phyloP scores from a whole-genome alignment of 2,329 filamentous ascomycete species.

The Claviceps africana region DNA sequence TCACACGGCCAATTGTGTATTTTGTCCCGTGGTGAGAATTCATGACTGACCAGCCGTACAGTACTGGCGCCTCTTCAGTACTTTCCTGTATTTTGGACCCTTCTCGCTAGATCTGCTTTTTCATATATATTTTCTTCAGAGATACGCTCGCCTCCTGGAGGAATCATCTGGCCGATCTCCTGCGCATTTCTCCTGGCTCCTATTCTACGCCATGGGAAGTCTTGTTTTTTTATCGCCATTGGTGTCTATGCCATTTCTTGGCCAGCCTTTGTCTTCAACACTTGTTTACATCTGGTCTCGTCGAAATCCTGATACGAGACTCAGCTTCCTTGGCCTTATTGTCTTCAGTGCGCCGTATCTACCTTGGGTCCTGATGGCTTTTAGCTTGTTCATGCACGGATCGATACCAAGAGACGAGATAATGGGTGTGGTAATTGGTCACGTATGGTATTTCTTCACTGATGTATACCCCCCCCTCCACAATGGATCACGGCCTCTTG shows the following conservation, averaged over 20 bases:
- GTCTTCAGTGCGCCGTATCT: conserved; percentile 90
- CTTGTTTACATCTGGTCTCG: conserved; percentile 97
- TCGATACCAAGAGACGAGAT: conserved; percentile 90
- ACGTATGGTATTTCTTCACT: conserved; percentile 96
- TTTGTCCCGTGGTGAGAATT: neutral
- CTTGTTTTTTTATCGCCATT: conserved; percentile 74
- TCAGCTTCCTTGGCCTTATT: conserved; percentile 78
- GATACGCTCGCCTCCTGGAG: conserved; percentile 88
- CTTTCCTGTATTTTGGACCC: conserved; percentile 94
- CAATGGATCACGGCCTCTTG: conserved; percentile 69
- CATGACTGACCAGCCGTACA: conserved; percentile 23
- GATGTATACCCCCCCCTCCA: conserved; percentile 92
- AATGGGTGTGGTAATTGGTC: conserved; percentile 84
- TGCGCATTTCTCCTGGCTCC: conserved; percentile 88
- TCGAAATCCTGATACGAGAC: conserved; percentile 77
- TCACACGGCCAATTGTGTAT: neutral
- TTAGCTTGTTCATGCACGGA: conserved; percentile 83
- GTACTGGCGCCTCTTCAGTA: conserved; percentile 95
- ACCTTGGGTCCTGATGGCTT: conserved; percentile 88
- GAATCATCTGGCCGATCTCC: conserved; percentile 85
- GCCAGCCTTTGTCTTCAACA: conserved; percentile 82
- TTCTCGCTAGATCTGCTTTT: conserved; percentile 89
- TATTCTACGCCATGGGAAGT: conserved; percentile 69
- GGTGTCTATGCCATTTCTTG: conserved; percentile 83
- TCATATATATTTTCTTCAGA: conserved; percentile 95